A percentile compares a stretch with the other conserved stretches of the same genome.
Conservation (phyloP, 1,284 basidiomycete species). For the Volvariella surrecta region DNA sequence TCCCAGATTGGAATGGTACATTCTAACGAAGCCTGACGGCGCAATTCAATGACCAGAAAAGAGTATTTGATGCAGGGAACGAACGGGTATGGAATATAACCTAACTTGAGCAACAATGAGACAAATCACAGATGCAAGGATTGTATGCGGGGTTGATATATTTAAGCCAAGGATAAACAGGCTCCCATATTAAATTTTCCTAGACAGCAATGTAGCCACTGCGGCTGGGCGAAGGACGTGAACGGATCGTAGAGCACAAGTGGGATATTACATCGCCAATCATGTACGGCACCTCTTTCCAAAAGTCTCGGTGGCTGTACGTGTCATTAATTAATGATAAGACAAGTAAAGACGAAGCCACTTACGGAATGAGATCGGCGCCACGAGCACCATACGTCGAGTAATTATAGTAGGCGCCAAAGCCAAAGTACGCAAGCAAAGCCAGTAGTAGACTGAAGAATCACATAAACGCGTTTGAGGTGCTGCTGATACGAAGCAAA, state of each 20-base stretch:
- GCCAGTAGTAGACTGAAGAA: constrained; percentile 51
- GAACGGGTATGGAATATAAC: too few species aligned
- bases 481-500: neutral
- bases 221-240: constrained; percentile 49
- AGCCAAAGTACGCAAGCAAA: constrained; percentile 56
- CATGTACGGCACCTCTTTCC: constrained; percentile 82
- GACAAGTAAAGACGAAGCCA: constrained; percentile 12
- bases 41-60: too few species aligned
- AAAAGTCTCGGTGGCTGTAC: constrained; percentile 75
- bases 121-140: neutral
- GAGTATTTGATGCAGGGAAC: too few species aligned
- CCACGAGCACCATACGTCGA: constrained; percentile 76
- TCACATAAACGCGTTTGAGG: constrained; percentile 7
- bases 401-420: constrained; percentile 81
- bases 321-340: constrained; percentile 8
- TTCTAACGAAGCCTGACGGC: too few species aligned
- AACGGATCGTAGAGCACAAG: constrained; percentile 62
- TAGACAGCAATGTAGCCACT: constrained; percentile 73
- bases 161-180: too few species aligned
- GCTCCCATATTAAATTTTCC: constrained; percentile 10
- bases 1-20: too few species aligned
- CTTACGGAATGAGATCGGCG: constrained; percentile 72
- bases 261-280: constrained; percentile 67
- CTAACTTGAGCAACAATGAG: too few species aligned
- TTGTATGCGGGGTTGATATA: neutral